These are phyloP conservation scores for Noccaea caerulescens DNA, from an alignment of 345 rosid genomes.

Conservation along the genomic window DNA sequence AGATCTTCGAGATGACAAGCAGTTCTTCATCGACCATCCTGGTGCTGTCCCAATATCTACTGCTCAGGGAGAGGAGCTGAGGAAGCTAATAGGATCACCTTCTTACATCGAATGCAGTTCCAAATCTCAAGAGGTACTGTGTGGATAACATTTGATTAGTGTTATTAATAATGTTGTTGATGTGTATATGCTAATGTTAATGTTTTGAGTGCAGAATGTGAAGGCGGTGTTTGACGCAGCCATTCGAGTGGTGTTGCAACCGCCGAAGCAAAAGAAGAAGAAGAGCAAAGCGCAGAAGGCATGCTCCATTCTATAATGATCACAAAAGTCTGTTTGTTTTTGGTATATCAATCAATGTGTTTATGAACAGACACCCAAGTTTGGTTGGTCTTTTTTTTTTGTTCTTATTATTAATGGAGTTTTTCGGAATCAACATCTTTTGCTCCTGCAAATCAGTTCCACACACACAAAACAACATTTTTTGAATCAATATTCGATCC, in stretches of 20 bases:
- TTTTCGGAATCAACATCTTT: conserved; percentile 26
- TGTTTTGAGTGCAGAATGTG: conserved; percentile 64
- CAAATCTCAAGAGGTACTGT: conserved; percentile 84
- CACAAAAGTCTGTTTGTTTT: conserved; percentile 30
- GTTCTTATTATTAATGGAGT: conserved; percentile 36
- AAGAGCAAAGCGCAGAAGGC: conserved; percentile 88
- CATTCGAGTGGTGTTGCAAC: conserved; percentile 91
- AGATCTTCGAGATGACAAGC: conserved; percentile 96
- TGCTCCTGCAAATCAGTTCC: conserved; percentile 4
- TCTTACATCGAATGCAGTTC: conserved; percentile 94
- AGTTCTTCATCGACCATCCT: conserved; percentile 88
- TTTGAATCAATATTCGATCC: conserved; percentile 2
- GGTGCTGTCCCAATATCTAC: conserved; percentile 85
- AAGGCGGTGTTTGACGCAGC: conserved; percentile 93
- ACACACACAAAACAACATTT: conserved; percentile 4
- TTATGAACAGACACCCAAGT: conserved; percentile 32
- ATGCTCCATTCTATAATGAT: conserved; percentile 80
- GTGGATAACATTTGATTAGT: background rate
- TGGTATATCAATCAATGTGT: conserved; percentile 32
- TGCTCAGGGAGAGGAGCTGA: conserved; percentile 95
- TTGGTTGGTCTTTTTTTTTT: conserved; percentile 21
- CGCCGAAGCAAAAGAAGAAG: conserved; percentile 89
- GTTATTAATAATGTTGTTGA: background rate
- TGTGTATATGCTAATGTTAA: background rate
- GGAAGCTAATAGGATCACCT: conserved; percentile 76